Percentiles rank a stretch among this genome's conserved stretches.
These are phyloP conservation scores for Plectranthus barbatus DNA, from an alignment of 257 asterid species.

Conservation along the genomic window DNA sequence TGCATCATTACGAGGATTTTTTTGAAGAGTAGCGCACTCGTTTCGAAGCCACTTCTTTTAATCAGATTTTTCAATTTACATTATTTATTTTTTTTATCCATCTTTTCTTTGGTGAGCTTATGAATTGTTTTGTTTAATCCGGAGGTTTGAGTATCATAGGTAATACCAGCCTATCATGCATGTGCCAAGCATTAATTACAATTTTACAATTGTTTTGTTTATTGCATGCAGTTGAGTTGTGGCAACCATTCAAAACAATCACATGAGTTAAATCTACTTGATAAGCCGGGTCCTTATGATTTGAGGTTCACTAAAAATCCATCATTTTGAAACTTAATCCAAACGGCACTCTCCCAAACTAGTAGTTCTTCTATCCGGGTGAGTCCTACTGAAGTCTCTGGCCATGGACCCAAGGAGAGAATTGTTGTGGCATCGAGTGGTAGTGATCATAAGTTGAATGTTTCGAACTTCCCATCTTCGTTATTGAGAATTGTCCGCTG, in stretches of 20 bases:
- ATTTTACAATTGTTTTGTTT: neutral
- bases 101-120: neutral
- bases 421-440: slow-evolving; percentile 27
- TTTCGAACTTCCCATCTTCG: slow-evolving; percentile 64
- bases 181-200: too few relatives aligned
- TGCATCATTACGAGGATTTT: slow-evolving; percentile 39
- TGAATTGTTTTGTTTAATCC: too few relatives aligned
- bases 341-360: slow-evolving; percentile 48
- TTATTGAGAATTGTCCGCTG: slow-evolving; percentile 66
- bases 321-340: slow-evolving; percentile 62
- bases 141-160: too few relatives aligned
- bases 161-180: too few relatives aligned
- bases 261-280: slow-evolving; percentile 42
- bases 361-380: slow-evolving; percentile 10
- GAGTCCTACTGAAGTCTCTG: slow-evolving; percentile 15
- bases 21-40: slow-evolving; percentile 51
- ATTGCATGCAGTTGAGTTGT: slow-evolving; percentile 30
- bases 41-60: slow-evolving; percentile 17
- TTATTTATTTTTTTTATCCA: too few relatives aligned
- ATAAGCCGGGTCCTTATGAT: slow-evolving; percentile 69
- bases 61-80: slow-evolving; percentile 27
- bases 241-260: slow-evolving; percentile 23
- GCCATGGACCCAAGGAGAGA: slow-evolving; percentile 22
- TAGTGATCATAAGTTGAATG: slow-evolving; percentile 72
- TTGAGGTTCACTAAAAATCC: slow-evolving; percentile 62